Conservation (phyloP, 164 flowering plant species). For the Brasenia schreberi region DNA sequence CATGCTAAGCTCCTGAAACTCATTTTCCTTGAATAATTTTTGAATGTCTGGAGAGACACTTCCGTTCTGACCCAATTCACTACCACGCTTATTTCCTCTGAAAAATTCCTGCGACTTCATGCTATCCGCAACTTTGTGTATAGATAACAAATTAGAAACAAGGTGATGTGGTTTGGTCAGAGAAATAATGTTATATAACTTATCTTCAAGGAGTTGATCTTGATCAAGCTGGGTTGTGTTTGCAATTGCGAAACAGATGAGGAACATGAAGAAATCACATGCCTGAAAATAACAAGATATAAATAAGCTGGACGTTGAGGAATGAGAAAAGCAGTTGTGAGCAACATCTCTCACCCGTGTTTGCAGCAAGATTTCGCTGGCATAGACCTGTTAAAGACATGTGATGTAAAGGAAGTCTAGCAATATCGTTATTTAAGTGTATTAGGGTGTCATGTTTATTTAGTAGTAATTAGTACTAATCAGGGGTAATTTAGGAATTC, state of each 20-base stretch:
- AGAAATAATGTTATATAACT: neutral
- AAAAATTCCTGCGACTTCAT: conserved; percentile 25
- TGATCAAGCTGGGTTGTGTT: conserved; percentile 32
- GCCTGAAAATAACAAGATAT: conserved; percentile 32
- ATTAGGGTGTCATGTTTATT: no score
- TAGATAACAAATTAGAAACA: conserved; percentile 33
- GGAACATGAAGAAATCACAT: conserved; percentile 73
- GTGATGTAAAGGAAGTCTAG: no score
- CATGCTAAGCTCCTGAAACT: conserved; percentile 17
- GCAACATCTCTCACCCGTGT: conserved; percentile 45
- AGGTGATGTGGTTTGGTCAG: conserved; percentile 17
- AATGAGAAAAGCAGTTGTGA: neutral
- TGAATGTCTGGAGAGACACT: conserved; percentile 13
- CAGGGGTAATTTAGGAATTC: no score
- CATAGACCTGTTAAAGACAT: conserved; percentile 21
- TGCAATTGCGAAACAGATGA: conserved; percentile 45
- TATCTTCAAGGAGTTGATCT: neutral
- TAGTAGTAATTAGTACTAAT: no score
- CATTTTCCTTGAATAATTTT: no score
- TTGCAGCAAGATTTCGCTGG: conserved; percentile 91
- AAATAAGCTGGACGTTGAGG: neutral
- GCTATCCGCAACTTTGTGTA: conserved; percentile 25
- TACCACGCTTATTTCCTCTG: neutral
- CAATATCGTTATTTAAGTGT: no score
- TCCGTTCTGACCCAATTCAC: conserved; percentile 6